Evolutionary conservation across 2,329 filamentous ascomycete species (phyloP), one percentile per base, ranked within the genome.

Genomic region (Aspergillus ochraceus): DNA sequence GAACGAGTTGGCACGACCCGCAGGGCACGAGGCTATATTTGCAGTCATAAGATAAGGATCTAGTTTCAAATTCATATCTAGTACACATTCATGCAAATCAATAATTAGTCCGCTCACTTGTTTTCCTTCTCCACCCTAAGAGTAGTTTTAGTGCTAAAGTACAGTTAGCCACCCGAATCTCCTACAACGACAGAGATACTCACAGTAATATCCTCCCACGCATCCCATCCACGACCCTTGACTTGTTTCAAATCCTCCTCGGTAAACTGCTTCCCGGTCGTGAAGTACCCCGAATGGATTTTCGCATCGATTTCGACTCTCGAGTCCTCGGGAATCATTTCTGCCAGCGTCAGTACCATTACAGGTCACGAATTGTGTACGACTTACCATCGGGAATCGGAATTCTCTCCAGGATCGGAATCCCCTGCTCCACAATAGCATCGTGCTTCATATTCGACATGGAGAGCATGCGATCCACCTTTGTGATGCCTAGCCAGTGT

Each of bases 251-350:
- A 83, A 76, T 97, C 92, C 59, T 93, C 90, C 71, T 88, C 86
- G 4, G 90, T 94, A 86, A 95, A 91, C 68, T 91, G 85, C 77
- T 94, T 91, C 56, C 92, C 92, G 19, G 88, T 90, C 17, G 92
- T 96, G 75, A 96, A 87, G 70, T 87, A 87, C 20, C 86, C 93
- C 65, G 92, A 91, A 68, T 92, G 93, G 73, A 97, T 97, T 81
- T 97, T 97, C 62, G 93, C 93, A 76, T 97, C 93, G 73, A 97
- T 97, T 77, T 97, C 93, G 19, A 97, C 93, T 68, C 92, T 84
- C 52, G 91, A 95, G 77, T 97, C 93, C 65, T 90, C 91, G 14
- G 93, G 93, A 70, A 97, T 97, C 84, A 93, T 86, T 51, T 93
- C 90, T 67, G 30, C 22, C 0, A 26, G 6, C 2, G 19, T 53